A percentile compares a stretch with the other conserved stretches of the same genome.
Evolutionary conservation across 129 eudicot species (phyloP).

Genomic region (Flaveria brownii): DNA sequence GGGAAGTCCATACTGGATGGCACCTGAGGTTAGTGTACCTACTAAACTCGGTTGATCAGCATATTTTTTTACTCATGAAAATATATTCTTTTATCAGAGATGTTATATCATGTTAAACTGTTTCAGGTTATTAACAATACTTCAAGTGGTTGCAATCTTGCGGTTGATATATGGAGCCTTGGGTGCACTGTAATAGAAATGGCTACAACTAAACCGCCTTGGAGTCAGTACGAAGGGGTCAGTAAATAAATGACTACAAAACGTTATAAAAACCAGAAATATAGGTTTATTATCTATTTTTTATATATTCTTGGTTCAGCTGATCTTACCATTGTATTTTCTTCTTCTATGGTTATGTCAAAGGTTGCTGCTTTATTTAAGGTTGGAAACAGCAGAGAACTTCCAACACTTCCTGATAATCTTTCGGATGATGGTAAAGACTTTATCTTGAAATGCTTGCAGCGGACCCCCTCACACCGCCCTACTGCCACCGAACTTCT

Average conservation of each 20-base stretch:
- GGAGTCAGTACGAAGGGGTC: constrained; percentile 96
- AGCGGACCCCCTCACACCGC: constrained; percentile 60
- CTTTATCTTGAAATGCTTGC: constrained; percentile 66
- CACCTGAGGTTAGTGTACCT: constrained; percentile 54
- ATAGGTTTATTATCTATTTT: neutral
- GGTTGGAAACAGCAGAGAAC: constrained; percentile 83
- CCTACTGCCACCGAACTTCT: constrained; percentile 69
- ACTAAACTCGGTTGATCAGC: neutral
- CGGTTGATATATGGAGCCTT: constrained; percentile 92
- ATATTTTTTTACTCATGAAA: neutral
- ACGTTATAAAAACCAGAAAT: neutral
- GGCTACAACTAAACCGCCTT: constrained; percentile 86
- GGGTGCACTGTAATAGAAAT: constrained; percentile 88
- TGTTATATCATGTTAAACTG: neutral
- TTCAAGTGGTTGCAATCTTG: constrained; percentile 64
- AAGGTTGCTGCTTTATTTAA: constrained; percentile 86
- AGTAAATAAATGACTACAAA: constrained; percentile 25
- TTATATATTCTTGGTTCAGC: neutral
- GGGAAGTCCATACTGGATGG: constrained; percentile 84
- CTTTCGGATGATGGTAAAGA: constrained; percentile 83
- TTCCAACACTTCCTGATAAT: constrained; percentile 66
- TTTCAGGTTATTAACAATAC: constrained; percentile 67
- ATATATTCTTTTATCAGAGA: neutral
- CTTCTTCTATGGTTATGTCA: constrained; percentile 15
- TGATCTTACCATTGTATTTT: constrained; percentile 12